phyloP scores from a whole-genome alignment of 768 basidiomycete species.

The Lactifluus piperatus region DNA sequence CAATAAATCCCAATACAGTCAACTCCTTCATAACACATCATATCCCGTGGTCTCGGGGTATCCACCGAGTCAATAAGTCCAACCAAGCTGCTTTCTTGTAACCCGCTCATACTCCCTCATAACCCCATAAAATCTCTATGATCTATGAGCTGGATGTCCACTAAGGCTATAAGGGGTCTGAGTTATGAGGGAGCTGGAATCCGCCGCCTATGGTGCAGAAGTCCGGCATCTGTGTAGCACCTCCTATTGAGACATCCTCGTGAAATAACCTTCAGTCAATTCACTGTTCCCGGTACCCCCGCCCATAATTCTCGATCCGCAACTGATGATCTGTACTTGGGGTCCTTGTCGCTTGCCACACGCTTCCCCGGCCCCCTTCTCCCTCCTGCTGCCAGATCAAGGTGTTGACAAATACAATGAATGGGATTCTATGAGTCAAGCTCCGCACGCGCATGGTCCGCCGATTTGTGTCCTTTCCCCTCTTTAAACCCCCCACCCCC shows the following conservation, averaged over 20 bases:
- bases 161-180: too few relatives aligned
- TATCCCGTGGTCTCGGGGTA: too few relatives aligned
- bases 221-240: not conserved
- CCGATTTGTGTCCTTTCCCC: not conserved
- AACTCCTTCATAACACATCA: too few relatives aligned
- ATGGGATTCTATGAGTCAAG: not conserved
- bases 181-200: not conserved
- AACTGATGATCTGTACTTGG: not conserved
- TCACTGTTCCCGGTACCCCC: not conserved
- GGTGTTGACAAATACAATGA: not conserved
- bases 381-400: not conserved
- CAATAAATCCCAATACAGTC: slow-evolving; percentile 10
- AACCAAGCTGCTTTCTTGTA: too few relatives aligned
- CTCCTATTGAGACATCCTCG: not conserved
- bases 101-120: too few relatives aligned
- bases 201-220: not conserved
- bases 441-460: not conserved
- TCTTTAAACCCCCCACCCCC: not conserved
- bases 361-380: not conserved
- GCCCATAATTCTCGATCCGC: not conserved
- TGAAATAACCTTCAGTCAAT: not conserved
- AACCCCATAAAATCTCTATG: too few relatives aligned
- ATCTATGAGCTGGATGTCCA: too few relatives aligned
- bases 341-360: not conserved
- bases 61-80: too few relatives aligned